These are phyloP conservation scores for Malus hybrid DNA, from an alignment of 331 rosid genomes.

Conservation along the genomic window DNA sequence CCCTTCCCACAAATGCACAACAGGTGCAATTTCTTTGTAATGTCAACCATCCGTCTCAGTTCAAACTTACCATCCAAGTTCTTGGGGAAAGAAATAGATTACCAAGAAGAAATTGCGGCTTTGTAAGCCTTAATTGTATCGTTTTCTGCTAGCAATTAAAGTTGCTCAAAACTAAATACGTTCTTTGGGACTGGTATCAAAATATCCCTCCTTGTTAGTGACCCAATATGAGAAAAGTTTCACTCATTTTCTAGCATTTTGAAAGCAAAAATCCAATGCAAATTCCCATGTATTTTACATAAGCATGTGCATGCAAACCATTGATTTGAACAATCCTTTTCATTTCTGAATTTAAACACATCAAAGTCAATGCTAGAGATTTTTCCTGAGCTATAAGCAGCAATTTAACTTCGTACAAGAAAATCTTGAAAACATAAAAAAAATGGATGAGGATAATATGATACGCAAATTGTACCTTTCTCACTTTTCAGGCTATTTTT, in stretches of 20 bases:
- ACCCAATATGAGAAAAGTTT: not conserved
- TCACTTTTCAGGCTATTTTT: slow-evolving; percentile 24
- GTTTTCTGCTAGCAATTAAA: not conserved
- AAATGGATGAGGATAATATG: not conserved
- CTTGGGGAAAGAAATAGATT: not conserved
- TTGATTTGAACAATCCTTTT: not conserved
- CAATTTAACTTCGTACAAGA: not conserved
- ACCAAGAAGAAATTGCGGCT: not conserved
- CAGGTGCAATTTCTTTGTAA: not conserved
- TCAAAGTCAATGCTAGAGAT: not conserved
- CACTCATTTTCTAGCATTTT: not conserved
- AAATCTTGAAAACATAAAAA: not conserved
- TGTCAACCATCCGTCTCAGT: not conserved
- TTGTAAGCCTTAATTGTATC: not conserved
- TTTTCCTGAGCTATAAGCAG: not conserved
- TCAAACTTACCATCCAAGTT: not conserved
- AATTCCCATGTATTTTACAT: not conserved
- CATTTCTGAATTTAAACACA: not conserved
- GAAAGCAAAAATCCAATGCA: not conserved
- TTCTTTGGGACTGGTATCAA: too few relatives aligned
- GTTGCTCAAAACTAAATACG: not conserved
- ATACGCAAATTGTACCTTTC: slow-evolving; percentile 9
- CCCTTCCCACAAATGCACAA: not conserved
- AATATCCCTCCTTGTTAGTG: not conserved
- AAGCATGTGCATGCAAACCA: too few relatives aligned